Evolutionary conservation across 2,329 filamentous ascomycete species (phyloP), one percentile per base, ranked within the genome.

Genomic region (Ophiostoma fasciatum): DNA sequence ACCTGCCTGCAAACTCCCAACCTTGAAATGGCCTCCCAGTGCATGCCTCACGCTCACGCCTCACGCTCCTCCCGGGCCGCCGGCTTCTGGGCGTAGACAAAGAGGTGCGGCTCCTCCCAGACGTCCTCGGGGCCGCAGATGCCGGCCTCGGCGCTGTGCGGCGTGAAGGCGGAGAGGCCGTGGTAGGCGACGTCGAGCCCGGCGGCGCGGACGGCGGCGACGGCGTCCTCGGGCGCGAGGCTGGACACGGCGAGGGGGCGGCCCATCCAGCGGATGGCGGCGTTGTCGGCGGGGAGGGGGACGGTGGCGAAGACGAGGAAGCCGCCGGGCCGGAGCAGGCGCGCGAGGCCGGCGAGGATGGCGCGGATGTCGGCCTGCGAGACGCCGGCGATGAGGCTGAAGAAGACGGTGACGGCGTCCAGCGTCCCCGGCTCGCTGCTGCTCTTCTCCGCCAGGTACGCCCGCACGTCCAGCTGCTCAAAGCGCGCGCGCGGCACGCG

Each of bases 251-350:
- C 37, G 8, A 49, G 39, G 11, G 44, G 45, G 13, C 39, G 46
- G 32, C 49, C 50, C 48, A 51, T 45, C 48, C 50, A 52, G 26
- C 26, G 28, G 21, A 52, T 44, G 6, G 40, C 11, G 20, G 37
- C 29, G 23, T 41, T 45, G 14, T 52, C 45, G 15, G 36, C 48
- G 7, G 44, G 41, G 17, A 48, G 33, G 10, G 48, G 48, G 18
- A 49, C 45, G 1, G 49, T 54, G 0, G 61, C 61, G 44, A 64
- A 66, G 8, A 64, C 57, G 18, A 63, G 48, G 7, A 43, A 42
- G 4, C 57, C 57, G 6, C 52, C 52, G 4, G 54, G 51, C 31
- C 48, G 49, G 20, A 63, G 47, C 19, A 49, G 46, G 13, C 44
- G 34, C 25, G 51, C 46, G 9, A 61, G 45, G 11, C 40, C 41